Conservation (phyloP, 2,329 filamentous ascomycete genomes). For the Acrodontium crateriforme region DNA sequence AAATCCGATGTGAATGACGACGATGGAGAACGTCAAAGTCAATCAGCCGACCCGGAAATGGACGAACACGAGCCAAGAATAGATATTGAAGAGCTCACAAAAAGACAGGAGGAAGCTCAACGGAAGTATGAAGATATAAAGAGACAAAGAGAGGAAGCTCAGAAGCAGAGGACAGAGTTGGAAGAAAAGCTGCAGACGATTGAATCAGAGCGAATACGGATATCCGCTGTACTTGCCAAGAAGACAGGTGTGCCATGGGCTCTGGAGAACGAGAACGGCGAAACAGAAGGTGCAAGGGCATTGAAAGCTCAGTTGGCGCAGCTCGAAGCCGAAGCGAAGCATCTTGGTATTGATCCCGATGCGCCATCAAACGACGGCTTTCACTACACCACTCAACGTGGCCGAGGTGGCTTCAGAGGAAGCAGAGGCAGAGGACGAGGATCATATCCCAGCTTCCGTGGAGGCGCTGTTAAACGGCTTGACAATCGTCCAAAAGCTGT, state of each 20-base stretch:
- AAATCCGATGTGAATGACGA: conserved; percentile 29
- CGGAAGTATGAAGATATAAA: conserved; percentile 52
- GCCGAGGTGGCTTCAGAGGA: conserved; percentile 7
- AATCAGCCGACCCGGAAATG: conserved; percentile 13
- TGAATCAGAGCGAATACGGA: conserved; percentile 48
- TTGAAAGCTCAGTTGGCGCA: conserved; percentile 59
- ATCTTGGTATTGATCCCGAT: conserved; percentile 53
- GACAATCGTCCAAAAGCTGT: conserved; percentile 64
- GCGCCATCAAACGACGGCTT: conserved; percentile 15
- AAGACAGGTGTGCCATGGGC: conserved; percentile 32
- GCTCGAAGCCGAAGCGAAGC: conserved; percentile 59
- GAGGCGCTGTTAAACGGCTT: conserved; percentile 46
- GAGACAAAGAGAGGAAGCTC: conserved; percentile 48
- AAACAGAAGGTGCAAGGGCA: conserved; percentile 42
- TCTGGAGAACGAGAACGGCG: no score
- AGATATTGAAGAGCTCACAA: conserved; percentile 55
- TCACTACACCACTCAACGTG: conserved; percentile 19
- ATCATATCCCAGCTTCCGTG: conserved; percentile 31
- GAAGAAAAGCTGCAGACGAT: conserved; percentile 51
- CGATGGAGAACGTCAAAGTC: conserved; percentile 1
- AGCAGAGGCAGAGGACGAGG: conserved; percentile 26
- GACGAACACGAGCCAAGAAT: conserved; percentile 39
- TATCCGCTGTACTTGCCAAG: conserved; percentile 49
- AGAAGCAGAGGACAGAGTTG: conserved; percentile 48
- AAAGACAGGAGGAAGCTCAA: conserved; percentile 59